Conservation (phyloP, 1,284 basidiomycete genomes). For the Volvariella volvacea region DNA sequence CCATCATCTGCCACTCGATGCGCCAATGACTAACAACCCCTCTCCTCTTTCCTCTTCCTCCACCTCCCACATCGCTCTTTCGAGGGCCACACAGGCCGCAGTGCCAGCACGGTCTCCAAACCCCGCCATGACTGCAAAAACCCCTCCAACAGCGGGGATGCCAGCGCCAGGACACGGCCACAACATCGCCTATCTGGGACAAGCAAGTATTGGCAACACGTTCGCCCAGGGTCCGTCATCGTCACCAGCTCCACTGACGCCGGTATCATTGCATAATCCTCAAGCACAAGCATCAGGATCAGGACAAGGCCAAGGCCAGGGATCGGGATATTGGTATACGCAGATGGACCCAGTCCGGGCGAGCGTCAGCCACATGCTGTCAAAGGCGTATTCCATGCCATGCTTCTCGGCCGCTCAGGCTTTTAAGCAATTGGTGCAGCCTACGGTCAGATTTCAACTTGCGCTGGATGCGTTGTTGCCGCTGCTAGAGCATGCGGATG, state of each 20-base stretch:
- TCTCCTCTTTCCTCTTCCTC: no score
- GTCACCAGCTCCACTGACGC: neutral
- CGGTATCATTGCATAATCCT: neutral
- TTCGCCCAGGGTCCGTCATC: no score
- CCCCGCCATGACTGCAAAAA: no score
- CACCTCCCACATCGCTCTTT: no score
- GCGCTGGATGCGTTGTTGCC: conserved; percentile 72
- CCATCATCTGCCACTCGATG: no score
- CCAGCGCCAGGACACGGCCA: no score
- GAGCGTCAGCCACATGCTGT: conserved; percentile 52
- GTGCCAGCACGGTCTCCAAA: no score
- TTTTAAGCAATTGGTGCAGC: conserved; percentile 65
- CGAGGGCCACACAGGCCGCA: no score
- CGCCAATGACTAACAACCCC: no score
- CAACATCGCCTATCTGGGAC: no score
- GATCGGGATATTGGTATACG: neutral
- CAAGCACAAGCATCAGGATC: neutral
- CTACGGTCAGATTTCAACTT: conserved; percentile 65
- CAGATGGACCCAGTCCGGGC: conserved; percentile 22
- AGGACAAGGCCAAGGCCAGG: neutral
- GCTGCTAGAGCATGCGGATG: conserved; percentile 45
- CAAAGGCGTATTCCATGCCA: conserved; percentile 55
- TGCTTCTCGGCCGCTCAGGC: conserved; percentile 69
- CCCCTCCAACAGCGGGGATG: no score
- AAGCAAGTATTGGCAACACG: no score